Conservation (phyloP, 768 basidiomycete genomes). For the Mycena vulgaris region DNA sequence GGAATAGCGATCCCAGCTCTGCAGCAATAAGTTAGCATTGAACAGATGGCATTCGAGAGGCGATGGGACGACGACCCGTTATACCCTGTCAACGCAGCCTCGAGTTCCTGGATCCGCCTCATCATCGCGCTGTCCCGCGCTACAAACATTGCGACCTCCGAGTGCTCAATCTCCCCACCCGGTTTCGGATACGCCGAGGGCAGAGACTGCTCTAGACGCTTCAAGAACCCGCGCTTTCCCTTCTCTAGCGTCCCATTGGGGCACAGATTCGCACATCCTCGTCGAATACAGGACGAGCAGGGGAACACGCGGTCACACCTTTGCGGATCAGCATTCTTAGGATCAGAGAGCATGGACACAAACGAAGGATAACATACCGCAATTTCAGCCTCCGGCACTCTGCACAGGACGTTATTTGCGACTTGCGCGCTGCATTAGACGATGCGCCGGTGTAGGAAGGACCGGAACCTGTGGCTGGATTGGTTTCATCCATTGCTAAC, state of each 20-base stretch:
- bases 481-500: constrained; percentile 24
- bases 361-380: constrained; percentile 37
- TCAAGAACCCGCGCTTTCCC: constrained; percentile 44
- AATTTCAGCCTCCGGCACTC: constrained; percentile 54
- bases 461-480: constrained; percentile 8
- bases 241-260: constrained; percentile 48
- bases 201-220: constrained; percentile 43
- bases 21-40: background rate
- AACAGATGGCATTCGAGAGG: background rate
- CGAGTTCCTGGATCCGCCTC: constrained; percentile 45
- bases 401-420: constrained; percentile 41
- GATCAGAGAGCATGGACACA: no score
- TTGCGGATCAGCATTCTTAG: background rate
- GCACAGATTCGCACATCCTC: constrained; percentile 59
- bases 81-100: constrained; percentile 39
- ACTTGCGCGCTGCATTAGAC: constrained; percentile 30
- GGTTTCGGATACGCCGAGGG: constrained; percentile 33
- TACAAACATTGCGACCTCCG: constrained; percentile 45
- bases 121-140: constrained; percentile 44
- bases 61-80: background rate
- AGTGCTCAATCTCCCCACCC: constrained; percentile 24
- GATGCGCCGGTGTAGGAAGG: background rate
- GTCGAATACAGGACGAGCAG: constrained; percentile 57
- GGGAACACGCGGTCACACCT: constrained; percentile 58
- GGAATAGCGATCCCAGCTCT: constrained; percentile 32